Base-by-base conservation (phyloP, 768 basidiomycete genomes). In the Lactarius vividus region DNA sequence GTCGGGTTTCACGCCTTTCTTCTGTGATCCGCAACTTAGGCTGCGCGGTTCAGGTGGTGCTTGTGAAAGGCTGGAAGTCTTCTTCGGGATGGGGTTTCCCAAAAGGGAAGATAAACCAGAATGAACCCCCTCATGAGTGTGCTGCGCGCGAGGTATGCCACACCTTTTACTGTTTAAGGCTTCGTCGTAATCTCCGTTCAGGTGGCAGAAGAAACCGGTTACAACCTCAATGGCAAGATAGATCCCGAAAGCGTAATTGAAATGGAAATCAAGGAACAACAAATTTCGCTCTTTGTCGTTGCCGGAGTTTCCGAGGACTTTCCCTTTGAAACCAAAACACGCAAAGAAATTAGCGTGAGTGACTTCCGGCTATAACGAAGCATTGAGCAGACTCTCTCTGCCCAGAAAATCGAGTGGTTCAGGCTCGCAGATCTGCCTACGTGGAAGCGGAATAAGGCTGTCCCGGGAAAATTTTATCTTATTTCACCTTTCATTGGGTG, bases 21-120 rank as follows among this genome's bases (percentile, higher is more conserved):
- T 61, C 63, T n/a, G 66, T 62, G 57, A 63, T 55, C 67, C 62
- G 61, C 28, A 58, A 60, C 71, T 67, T 63, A 49, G 49, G 37
- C 26, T 64, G 57, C 65, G 68, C 63, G 53, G 33, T 60, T 26
- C 74, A 98, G 96, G 95, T 93, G 73, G 82, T 99, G n/a, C 84
- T 99, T 66, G 97, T 99, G 65, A 95, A 97, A 77, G 97, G 97
- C 8, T 98, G 94, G 94, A 98, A 97, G 76, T 87, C 93, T 40
- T 92, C 89, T 23, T 92, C 97, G 2, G 93, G 94, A 8, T 99
- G 97, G 97, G 91, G 94, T n/a, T 99, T 98, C 77, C 97, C 97
- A 8, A 92, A 96, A 75, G 97, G 97, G n/a, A 99, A 99, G 79
- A 98, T 98, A 76, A 99, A 99, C 72, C 89, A 96, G 75, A 85